Conservation (phyloP, 805 yeast species). For the Suhomyces sp. region DNA sequence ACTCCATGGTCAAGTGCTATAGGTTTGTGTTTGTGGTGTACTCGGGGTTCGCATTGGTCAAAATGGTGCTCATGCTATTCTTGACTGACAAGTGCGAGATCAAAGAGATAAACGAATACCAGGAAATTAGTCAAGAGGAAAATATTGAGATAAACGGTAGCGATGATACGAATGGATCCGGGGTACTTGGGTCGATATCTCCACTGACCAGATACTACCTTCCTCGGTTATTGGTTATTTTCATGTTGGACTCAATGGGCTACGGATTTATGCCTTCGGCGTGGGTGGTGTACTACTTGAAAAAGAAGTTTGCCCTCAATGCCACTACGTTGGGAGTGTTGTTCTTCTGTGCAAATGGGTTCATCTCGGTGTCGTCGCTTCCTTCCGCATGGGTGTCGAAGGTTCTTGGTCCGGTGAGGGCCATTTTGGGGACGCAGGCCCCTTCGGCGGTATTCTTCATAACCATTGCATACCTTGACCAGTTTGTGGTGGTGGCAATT, state of each 20-base stretch:
- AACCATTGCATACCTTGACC: conserved; percentile 23
- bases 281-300: conserved; percentile 84
- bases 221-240: conserved; percentile 51
- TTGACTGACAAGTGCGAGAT: conserved; percentile 56
- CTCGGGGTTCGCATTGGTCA: conserved; percentile 50
- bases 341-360: conserved; percentile 60
- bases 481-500: conserved; percentile 45
- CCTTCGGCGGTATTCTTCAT: conserved; percentile 72
- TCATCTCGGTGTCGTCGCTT: conserved; percentile 66
- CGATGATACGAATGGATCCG: background rate
- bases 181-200: conserved; percentile 25
- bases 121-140: background rate
- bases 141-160: background rate
- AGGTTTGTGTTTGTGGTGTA: conserved; percentile 56
- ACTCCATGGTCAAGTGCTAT: conserved; percentile 45
- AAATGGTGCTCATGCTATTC: conserved; percentile 48
- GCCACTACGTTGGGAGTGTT: conserved; percentile 63
- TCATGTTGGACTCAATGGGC: conserved; percentile 85
- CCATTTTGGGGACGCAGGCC: conserved; percentile 69
- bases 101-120: conserved; percentile 21
- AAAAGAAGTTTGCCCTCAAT: conserved; percentile 49
- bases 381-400: conserved; percentile 74
- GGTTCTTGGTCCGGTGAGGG: conserved; percentile 70
- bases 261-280: conserved; percentile 85
- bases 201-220: conserved; percentile 42